A percentile compares a stretch with the other conserved stretches of the same genome.
phyloP scores from a whole-genome alignment of 805 yeast species.

The Saccharomycopsis babjevae region DNA sequence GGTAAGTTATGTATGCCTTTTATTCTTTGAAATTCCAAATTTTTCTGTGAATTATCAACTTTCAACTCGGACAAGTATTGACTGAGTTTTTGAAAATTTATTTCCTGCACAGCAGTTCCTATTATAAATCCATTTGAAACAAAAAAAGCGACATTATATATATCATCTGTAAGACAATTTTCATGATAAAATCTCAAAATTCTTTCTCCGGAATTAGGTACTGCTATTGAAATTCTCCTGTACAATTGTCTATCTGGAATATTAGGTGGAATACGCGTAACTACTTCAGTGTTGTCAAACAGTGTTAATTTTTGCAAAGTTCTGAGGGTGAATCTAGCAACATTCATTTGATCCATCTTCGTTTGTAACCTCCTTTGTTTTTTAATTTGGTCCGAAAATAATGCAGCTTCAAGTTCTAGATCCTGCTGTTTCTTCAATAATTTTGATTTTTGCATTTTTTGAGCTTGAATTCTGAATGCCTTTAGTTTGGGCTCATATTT shows the following conservation, averaged over 20 bases:
- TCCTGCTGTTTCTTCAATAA: conserved; percentile 64
- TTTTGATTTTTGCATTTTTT: conserved; percentile 38
- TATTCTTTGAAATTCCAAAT: not conserved
- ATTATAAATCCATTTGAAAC: not conserved
- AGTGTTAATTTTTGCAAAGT: not conserved
- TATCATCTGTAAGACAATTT: not conserved
- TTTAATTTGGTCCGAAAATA: conserved; percentile 55
- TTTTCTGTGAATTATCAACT: not conserved
- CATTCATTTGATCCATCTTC: not conserved
- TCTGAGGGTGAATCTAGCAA: not conserved
- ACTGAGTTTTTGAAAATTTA: not conserved
- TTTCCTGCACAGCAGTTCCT: not conserved
- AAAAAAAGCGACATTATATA: not conserved
- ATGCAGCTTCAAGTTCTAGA: conserved; percentile 59
- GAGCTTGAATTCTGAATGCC: conserved; percentile 50
- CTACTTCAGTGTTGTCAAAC: not conserved
- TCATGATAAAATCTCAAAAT: not conserved
- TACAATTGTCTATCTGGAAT: not conserved
- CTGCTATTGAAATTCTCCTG: not conserved
- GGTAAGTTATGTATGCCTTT: not conserved
- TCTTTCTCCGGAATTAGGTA: not conserved
- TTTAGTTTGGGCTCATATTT: conserved; percentile 54
- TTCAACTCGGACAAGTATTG: not conserved
- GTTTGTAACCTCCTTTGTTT: conserved; percentile 25
- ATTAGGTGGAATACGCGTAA: not conserved